phyloP scores from a whole-genome alignment of 75 land plant species.

The Sequoia sempervirens region DNA sequence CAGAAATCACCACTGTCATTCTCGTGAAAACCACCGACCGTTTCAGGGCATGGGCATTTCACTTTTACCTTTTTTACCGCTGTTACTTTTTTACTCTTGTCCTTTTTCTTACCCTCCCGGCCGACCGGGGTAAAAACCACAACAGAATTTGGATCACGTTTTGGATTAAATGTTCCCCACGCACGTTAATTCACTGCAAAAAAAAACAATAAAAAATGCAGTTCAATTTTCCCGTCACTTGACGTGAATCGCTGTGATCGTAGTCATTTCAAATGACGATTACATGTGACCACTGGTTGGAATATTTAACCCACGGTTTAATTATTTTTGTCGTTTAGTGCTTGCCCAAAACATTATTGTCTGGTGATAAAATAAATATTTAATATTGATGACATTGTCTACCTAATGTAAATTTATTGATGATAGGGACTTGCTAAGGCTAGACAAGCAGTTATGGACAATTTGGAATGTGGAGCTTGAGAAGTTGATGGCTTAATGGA shows the following conservation, averaged over 20 bases:
- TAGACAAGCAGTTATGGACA: not conserved
- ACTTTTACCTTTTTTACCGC: not conserved
- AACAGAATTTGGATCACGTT: not conserved
- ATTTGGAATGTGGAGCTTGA: not conserved
- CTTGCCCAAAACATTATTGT: not conserved
- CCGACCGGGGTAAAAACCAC: not conserved
- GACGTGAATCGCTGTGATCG: not conserved
- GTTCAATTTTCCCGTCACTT: not conserved
- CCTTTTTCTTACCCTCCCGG: not conserved
- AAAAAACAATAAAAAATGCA: not conserved
- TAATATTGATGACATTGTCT: not conserved
- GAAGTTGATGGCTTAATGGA: not conserved
- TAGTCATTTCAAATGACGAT: not conserved
- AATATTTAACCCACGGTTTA: not conserved
- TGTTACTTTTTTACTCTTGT: not conserved
- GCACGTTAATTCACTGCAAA: not conserved
- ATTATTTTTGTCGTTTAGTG: not conserved
- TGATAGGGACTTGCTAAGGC: not conserved
- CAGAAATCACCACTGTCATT: not conserved
- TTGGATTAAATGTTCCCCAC: not conserved
- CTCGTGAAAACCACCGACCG: conserved; percentile 7
- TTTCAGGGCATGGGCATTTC: not conserved
- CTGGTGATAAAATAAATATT: not conserved
- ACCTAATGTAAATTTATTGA: not conserved
- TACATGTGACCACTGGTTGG: not conserved